These are phyloP conservation scores for Gracilariopsis chorda DNA, from an alignment of 23 red algal genomes.

Conservation along the genomic window DNA sequence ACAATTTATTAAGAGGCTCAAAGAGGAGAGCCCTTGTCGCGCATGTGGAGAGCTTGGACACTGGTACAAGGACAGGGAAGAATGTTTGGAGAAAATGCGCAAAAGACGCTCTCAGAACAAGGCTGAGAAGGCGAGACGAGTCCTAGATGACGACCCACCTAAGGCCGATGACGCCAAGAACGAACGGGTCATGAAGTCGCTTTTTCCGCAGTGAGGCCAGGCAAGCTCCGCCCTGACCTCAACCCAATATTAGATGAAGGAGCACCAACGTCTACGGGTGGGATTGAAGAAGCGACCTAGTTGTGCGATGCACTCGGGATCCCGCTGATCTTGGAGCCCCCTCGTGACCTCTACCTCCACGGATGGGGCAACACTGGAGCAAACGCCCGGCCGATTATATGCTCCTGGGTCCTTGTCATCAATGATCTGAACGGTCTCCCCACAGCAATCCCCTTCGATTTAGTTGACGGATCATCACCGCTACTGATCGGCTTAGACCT, in stretches of 20 bases:
- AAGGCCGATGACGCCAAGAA: too few species aligned
- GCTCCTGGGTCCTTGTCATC: slow-evolving; percentile 1
- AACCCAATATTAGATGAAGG: too few species aligned
- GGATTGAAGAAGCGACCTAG: not conserved
- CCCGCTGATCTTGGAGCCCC: not conserved
- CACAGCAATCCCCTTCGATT: not conserved
- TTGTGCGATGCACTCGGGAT: slow-evolving; percentile 24
- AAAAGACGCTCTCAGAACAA: too few species aligned
- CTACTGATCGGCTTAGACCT: not conserved
- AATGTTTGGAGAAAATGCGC: not conserved
- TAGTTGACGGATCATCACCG: not conserved
- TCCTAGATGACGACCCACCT: too few species aligned
- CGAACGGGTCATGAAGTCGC: slow-evolving; percentile 6
- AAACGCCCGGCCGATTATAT: not conserved
- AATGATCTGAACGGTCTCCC: slow-evolving; percentile 9
- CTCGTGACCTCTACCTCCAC: not conserved
- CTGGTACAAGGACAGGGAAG: not conserved
- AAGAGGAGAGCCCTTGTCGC: not conserved
- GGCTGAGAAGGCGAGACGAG: too few species aligned
- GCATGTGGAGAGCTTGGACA: not conserved
- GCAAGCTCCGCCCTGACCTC: not conserved
- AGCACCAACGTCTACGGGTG: slow-evolving; percentile 42
- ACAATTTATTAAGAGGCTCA: not conserved
- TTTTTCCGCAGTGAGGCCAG: slow-evolving; percentile 13
- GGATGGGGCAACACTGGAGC: slow-evolving; percentile 11